Base-by-base conservation (phyloP, 768 basidiomycete genomes). In the Chalciporus chontae region DNA sequence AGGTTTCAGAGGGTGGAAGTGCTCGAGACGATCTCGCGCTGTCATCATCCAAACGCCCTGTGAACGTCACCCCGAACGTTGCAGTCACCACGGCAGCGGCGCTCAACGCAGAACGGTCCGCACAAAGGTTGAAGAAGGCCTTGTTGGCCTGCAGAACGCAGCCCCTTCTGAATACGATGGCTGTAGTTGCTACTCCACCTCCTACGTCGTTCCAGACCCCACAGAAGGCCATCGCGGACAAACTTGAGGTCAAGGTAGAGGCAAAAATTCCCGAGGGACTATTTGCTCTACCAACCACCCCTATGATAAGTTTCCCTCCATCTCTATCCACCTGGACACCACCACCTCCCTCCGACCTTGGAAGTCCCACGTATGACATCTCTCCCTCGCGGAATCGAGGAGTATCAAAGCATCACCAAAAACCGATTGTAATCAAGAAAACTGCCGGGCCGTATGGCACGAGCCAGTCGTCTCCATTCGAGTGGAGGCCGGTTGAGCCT, bases 61-160 rank as follows among this genome's bases (percentile, higher is more conserved):
- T 68, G 52, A 76, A 69, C 36, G 70, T 84, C 2, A 83, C 81
- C 1, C 83, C 84, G 0, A 75, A 83, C 55, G 80, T 89, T 34
- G 89, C 88, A 0, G 73, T 76, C 8, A 84, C 83, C 5, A 89
- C 90, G 0, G 87, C 89, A 0, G 87, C 87, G 2, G 89, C 91
- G 19, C 72, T 94, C 41, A 87, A 89, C 51, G 84, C 88, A 0
- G 91, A 93, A 66, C 75, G 86, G 26, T 79, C 85, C 6, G 85
- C 85, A 2, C 77, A 80, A 43, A 77, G 73, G 51, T 73, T 93
- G 48, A 92, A 91, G 68, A 73, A 73, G 5, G 84, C 84, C 0
- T 72, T 93, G 8, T 67, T 90, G 19, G 62, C 71, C 6, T 75
- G 74, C 1, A 78, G 89, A 29, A 75, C 74, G 48, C 75, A 81